phyloP scores from a whole-genome alignment of 768 basidiomycete species.

The Podaxis sp. region DNA sequence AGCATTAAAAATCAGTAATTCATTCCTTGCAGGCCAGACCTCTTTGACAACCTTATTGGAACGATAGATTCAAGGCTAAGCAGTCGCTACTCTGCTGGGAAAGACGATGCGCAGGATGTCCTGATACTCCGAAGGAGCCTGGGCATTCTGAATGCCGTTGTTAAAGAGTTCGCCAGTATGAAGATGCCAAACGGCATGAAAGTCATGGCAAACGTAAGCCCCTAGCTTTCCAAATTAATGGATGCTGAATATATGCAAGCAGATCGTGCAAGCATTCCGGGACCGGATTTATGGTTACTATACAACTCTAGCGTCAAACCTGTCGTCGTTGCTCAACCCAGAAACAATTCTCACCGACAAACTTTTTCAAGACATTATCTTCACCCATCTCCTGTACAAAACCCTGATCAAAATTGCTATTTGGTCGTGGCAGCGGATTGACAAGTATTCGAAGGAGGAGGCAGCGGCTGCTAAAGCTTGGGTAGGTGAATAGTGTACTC shows the following conservation, averaged over 20 bases:
- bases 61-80: slow-evolving; percentile 54
- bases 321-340: slow-evolving; percentile 33
- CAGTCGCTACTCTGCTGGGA: slow-evolving; percentile 41
- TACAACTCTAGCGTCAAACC: slow-evolving; percentile 44
- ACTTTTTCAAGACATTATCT: slow-evolving; percentile 37
- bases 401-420: slow-evolving; percentile 64
- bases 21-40: slow-evolving; percentile 47
- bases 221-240: neutral
- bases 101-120: slow-evolving; percentile 40
- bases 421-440: slow-evolving; percentile 67
- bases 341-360: slow-evolving; percentile 42
- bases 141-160: slow-evolving; percentile 57
- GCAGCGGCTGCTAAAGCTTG: slow-evolving; percentile 45
- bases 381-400: slow-evolving; percentile 75
- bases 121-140: slow-evolving; percentile 60
- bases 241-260: neutral
- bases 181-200: slow-evolving; percentile 71
- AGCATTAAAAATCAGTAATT: slow-evolving; percentile 1
- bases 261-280: slow-evolving; percentile 59
- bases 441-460: slow-evolving; percentile 42
- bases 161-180: slow-evolving; percentile 68
- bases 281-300: slow-evolving; percentile 61
- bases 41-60: slow-evolving; percentile 53
- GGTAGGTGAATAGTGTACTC: slow-evolving; percentile 35
- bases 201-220: slow-evolving; percentile 58